These are phyloP conservation scores for Rheum nobile DNA, from an alignment of 148 eudicot species.

Conservation along the genomic window DNA sequence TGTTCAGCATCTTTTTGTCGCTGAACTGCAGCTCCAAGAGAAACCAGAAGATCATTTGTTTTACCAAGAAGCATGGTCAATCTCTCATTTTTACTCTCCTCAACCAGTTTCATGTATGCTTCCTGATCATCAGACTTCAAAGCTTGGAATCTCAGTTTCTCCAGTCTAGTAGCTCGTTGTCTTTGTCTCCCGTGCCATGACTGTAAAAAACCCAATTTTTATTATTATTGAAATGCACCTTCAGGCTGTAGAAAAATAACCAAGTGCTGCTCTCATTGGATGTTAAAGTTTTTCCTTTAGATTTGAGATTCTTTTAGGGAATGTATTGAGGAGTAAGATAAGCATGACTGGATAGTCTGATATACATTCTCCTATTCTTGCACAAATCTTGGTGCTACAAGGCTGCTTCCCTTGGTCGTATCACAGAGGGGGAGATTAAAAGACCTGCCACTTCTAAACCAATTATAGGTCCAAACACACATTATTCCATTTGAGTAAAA, in stretches of 20 bases:
- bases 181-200: slow-evolving; percentile 98
- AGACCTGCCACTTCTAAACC: background rate
- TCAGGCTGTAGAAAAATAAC: background rate
- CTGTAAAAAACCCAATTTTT: slow-evolving; percentile 23
- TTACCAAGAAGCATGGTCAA: slow-evolving; percentile 90
- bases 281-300: background rate
- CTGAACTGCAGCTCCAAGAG: slow-evolving; percentile 98
- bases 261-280: background rate
- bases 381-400: background rate
- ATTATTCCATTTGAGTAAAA: no score
- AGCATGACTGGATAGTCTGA: background rate
- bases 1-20: slow-evolving; percentile 93
- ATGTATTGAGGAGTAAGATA: background rate
- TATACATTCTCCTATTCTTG: background rate
- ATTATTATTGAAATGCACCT: background rate
- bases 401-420: background rate
- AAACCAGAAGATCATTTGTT: slow-evolving; percentile 87
- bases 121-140: slow-evolving; percentile 78
- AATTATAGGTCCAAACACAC: background rate
- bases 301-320: background rate
- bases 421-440: background rate
- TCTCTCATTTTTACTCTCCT: slow-evolving; percentile 96
- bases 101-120: slow-evolving; percentile 97
- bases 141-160: slow-evolving; percentile 87
- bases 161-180: slow-evolving; percentile 82